Evolutionary conservation across 139 green algal genomes (phyloP).

Genomic region (Volvox africanus): DNA sequence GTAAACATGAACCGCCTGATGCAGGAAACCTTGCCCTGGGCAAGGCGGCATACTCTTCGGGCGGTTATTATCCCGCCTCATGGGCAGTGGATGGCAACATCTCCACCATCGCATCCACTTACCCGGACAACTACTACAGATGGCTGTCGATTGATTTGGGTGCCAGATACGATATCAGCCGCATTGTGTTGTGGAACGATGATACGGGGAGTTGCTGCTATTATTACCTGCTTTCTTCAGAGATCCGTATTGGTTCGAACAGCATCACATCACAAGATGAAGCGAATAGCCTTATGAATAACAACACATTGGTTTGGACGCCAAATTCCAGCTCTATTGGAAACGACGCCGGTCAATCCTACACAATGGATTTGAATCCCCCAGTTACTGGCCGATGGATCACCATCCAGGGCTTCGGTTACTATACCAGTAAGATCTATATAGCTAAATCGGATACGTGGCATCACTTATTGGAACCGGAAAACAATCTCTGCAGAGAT

Average conservation of each 20-base stretch:
- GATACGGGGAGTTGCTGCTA: neutral
- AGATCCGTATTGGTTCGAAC: neutral
- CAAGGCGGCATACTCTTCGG: neutral
- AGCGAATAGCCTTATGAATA: no score
- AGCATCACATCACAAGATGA: neutral
- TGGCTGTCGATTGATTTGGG: neutral
- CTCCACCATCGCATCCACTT: neutral
- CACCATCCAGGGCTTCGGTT: no score
- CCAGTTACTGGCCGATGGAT: no score
- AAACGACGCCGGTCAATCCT: no score
- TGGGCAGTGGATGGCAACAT: neutral
- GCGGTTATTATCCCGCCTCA: neutral
- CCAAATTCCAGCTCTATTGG: no score
- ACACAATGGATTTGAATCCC: no score
- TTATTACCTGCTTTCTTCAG: neutral
- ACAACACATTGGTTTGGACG: no score
- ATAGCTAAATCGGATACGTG: no score
- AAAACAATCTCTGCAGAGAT: no score
- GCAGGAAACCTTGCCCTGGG: neutral
- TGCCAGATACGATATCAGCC: neutral
- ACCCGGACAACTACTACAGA: neutral
- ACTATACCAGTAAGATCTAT: no score
- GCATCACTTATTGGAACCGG: no score
- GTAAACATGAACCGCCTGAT: neutral
- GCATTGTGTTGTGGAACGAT: neutral